Percentiles rank a stretch among this genome's conserved stretches.
Evolutionary conservation across 2,329 filamentous ascomycete species (phyloP).

Genomic region (Neofusicoccum sp.): DNA sequence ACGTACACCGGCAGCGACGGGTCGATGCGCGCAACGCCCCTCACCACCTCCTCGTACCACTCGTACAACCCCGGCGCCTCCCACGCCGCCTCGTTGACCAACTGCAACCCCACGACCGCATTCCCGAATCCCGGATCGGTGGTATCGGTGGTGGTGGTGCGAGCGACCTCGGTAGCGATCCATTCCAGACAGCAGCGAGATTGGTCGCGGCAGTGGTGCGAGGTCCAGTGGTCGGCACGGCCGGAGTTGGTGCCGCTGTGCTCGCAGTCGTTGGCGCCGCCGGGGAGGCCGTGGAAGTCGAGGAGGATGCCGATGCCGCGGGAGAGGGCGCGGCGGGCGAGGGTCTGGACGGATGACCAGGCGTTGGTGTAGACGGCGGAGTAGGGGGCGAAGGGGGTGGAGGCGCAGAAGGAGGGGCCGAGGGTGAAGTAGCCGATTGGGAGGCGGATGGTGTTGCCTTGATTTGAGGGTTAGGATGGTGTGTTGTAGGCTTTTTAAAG

Average conservation of each 20-base stretch:
- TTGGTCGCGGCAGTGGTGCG: conserved; percentile 42
- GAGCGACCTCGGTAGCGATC: conserved; percentile 50
- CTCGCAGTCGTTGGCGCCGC: conserved; percentile 55
- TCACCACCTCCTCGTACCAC: conserved; percentile 56
- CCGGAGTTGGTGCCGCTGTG: conserved; percentile 57
- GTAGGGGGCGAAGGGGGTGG: conserved; percentile 53
- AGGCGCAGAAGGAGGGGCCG: conserved; percentile 49
- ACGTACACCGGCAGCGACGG: conserved; percentile 55
- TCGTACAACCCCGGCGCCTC: conserved; percentile 54
- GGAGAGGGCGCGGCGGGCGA: conserved; percentile 46
- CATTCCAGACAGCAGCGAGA: conserved; percentile 51
- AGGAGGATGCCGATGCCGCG: conserved; percentile 57
- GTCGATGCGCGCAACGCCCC: conserved; percentile 49
- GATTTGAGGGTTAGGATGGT: too few species aligned
- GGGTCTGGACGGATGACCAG: conserved; percentile 51
- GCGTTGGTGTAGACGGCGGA: conserved; percentile 52
- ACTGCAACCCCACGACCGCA: conserved; percentile 55
- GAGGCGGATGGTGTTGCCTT: conserved; percentile 54
- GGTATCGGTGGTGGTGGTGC: background rate
- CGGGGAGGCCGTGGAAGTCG: conserved; percentile 59
- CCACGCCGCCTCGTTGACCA: conserved; percentile 57
- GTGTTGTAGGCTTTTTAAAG: background rate
- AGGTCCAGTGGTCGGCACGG: conserved; percentile 53
- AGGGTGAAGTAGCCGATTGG: conserved; percentile 61
- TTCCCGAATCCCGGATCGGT: background rate